These are phyloP conservation scores for Cladosporium sp. DNA, from an alignment of 2,329 filamentous ascomycete species.

Conservation along the genomic window DNA sequence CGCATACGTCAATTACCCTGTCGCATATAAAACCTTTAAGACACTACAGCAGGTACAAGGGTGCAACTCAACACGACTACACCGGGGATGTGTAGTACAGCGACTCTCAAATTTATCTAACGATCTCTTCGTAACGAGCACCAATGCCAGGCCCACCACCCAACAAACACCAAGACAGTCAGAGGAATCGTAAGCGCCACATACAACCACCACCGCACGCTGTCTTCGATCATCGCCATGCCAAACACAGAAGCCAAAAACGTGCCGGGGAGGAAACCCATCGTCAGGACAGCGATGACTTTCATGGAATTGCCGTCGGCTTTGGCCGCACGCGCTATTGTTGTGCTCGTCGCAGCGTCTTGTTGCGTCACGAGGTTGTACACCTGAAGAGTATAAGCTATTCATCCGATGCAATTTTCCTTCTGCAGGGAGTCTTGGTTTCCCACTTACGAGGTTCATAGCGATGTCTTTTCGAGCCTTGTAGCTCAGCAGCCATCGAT, in stretches of 20 bases:
- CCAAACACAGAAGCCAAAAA: constrained; percentile 15
- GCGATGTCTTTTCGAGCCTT: background rate
- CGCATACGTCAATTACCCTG: no score
- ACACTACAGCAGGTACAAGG: no score
- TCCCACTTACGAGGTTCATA: constrained; percentile 4
- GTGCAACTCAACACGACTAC: no score
- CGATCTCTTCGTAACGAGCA: no score
- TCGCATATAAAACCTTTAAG: no score
- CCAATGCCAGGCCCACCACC: background rate
- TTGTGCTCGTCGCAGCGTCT: background rate
- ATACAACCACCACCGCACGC: background rate
- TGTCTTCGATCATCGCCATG: constrained; percentile 13
- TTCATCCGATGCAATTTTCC: no score
- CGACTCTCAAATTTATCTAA: no score
- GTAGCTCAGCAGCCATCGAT: background rate
- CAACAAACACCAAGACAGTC: background rate
- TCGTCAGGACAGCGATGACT: constrained; percentile 16
- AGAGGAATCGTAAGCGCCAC: background rate
- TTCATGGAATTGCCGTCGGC: constrained; percentile 14
- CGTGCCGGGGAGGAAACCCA: constrained; percentile 15
- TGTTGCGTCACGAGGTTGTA: constrained; percentile 7
- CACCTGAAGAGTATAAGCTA: background rate
- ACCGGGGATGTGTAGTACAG: no score
- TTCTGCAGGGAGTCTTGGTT: no score
- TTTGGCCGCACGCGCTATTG: background rate